Evolutionary conservation across 768 basidiomycete species (phyloP), one percentile per base, ranked within the genome.

Genomic region (Hygrocybe punicea): DNA sequence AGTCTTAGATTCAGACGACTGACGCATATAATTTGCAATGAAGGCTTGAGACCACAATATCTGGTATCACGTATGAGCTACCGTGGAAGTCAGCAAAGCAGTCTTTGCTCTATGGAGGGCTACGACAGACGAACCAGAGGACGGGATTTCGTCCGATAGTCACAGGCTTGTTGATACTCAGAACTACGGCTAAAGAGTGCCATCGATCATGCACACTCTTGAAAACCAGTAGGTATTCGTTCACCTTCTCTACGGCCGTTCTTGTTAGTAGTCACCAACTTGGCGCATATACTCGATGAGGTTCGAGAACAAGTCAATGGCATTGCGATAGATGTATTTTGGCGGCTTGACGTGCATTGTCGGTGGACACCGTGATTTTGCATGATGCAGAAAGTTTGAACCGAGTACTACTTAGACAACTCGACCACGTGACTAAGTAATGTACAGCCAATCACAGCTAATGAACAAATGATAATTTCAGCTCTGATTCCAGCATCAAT

Each of bases 11-110:
- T 53, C 49, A 53, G 40, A 19, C 59, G 7, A 74, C 81, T 67
- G 63, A 87, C 90, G 87, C 90, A 81, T 89, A 85, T 78, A 89
- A 69, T 68, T 86, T 87, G 77, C 86, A 91, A 67, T 89, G 87
- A 35, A 88, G 63, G 47, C 78, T 82, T 4, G 90, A 93, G 17
- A 91, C 83, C 39, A 81, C 77, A 14, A 72, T 64, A 51, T 89
- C 84, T 17, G 79, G 65, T 29, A 91, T 73, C 25, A 89, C 79
- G 62, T 91, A 93, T 39, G 87, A 73, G 60, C 81, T 82, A 47
- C n/a, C 29, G 8, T 4, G 46, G 14, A 21, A 49, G 29, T 33
- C 11, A 13, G 13, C 6, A 13, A 34, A 50, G n/a, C 25, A 24
- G 29, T n/a, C n/a, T 58, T 4, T 40, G 34, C 35, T 73, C 44